phyloP scores from a whole-genome alignment of 805 yeast genomes.

The Candida chilensis region DNA sequence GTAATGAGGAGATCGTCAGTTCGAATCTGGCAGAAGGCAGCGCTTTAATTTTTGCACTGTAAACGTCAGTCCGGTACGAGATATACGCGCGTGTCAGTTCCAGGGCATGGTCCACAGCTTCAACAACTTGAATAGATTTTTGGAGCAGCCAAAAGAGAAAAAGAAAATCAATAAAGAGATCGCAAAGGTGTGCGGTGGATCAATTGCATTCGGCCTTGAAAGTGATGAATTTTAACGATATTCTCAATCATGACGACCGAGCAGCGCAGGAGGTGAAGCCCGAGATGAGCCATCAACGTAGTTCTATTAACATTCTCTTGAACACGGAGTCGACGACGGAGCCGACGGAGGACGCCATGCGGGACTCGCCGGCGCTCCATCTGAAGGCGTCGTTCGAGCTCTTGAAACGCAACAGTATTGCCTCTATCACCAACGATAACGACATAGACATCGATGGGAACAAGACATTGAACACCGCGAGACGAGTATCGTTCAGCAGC shows the following conservation, averaged over 20 bases:
- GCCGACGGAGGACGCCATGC: not conserved
- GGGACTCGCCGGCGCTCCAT: not conserved
- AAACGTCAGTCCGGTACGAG: too few species aligned
- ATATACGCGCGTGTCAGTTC: too few species aligned
- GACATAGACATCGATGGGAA: slow-evolving; percentile 34
- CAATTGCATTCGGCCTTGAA: too few species aligned
- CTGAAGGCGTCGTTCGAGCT: not conserved
- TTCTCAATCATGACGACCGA: not conserved
- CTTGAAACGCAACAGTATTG: slow-evolving; percentile 11
- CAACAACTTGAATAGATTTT: too few species aligned
- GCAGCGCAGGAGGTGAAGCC: not conserved
- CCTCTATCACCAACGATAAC: slow-evolving; percentile 30
- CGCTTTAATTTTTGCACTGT: too few species aligned
- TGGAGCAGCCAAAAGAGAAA: too few species aligned
- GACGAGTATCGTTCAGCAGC: slow-evolving; percentile 12
- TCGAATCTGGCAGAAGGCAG: too few species aligned
- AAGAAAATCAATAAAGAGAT: too few species aligned
- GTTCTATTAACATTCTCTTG: slow-evolving; percentile 1
- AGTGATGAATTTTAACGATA: slow-evolving; percentile 1
- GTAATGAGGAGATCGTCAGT: too few species aligned
- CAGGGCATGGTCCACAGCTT: too few species aligned
- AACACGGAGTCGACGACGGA: not conserved
- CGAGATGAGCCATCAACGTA: slow-evolving; percentile 1
- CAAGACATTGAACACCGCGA: slow-evolving; percentile 21
- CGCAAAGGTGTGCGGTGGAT: too few species aligned